Conservation (phyloP, 345 rosid species). For the Carallia pectinifolia region DNA sequence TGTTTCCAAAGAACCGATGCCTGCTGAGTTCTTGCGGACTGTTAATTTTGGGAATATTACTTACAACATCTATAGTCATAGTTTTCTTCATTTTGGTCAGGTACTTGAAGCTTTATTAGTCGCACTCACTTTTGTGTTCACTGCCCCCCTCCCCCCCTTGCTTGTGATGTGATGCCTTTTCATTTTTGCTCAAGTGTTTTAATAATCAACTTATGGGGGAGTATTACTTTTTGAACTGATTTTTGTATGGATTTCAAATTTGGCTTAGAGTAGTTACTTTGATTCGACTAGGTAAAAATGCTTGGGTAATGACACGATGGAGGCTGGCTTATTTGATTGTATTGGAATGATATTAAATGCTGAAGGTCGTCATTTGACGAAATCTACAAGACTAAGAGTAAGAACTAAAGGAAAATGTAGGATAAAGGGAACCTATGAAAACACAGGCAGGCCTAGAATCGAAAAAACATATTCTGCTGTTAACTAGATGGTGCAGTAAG, state of each 20-base stretch:
- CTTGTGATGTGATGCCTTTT: neutral
- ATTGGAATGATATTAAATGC: neutral
- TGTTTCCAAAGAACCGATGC: conserved; percentile 64
- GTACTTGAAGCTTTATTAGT: conserved; percentile 30
- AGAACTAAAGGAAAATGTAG: neutral
- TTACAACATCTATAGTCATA: conserved; percentile 83
- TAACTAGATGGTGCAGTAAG: neutral
- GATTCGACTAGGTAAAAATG: neutral
- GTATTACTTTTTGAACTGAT: neutral
- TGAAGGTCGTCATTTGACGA: neutral
- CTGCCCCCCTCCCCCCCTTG: neutral
- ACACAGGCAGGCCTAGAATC: neutral
- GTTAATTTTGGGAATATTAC: conserved; percentile 56
- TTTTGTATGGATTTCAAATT: neutral
- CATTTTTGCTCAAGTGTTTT: neutral
- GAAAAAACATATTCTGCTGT: neutral
- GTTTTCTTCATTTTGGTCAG: conserved; percentile 90
- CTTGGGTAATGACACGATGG: neutral
- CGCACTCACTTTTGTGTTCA: neutral
- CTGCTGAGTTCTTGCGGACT: conserved; percentile 59
- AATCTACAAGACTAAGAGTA: neutral
- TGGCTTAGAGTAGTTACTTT: neutral
- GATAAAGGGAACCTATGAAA: neutral
- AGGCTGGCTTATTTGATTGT: neutral
- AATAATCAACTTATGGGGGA: too few relatives aligned